Evolutionary conservation across 768 basidiomycete genomes (phyloP).

Genomic region (Rhodosporidiobolus odoratus): DNA sequence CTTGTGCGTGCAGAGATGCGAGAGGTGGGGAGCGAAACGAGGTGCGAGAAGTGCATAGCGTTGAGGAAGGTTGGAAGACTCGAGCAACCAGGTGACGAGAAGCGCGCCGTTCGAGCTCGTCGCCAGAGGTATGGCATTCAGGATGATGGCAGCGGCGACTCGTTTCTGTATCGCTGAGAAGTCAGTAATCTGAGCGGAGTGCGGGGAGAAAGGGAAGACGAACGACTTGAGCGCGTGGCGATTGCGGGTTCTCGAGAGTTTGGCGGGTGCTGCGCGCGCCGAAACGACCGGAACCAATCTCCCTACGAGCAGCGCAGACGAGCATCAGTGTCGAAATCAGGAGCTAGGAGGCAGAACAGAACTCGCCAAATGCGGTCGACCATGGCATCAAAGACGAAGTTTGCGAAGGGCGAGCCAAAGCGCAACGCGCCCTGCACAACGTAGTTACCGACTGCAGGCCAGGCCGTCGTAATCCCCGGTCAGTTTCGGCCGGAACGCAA

Average conservation of each 20-base stretch:
- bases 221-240: conserved; percentile 75
- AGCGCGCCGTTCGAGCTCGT: conserved; percentile 97
- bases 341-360: not conserved
- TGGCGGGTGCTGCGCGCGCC: conserved; percentile 97
- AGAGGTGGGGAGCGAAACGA: conserved; percentile 91
- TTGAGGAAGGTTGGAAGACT: conserved; percentile 90
- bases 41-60: conserved; percentile 89
- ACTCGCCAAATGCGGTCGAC: conserved; percentile 79
- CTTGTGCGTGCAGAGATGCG: conserved; percentile 96
- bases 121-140: conserved; percentile 94
- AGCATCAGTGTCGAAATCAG: not conserved
- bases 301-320: conserved; percentile 48
- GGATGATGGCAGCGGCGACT: conserved; percentile 84
- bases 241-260: conserved; percentile 83
- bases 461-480: not conserved
- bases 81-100: conserved; percentile 91
- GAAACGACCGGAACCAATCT: conserved; percentile 93
- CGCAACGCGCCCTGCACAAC: conserved; percentile 66
- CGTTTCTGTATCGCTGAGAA: conserved; percentile 57
- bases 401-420: conserved; percentile 80
- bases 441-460: conserved; percentile 47
- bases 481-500: not conserved
- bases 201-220: conserved; percentile 18
- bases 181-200: not conserved
- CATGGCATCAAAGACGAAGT: conserved; percentile 97